These are phyloP conservation scores for Leccinum obscurum DNA, from an alignment of 768 basidiomycete genomes.

Conservation along the genomic window DNA sequence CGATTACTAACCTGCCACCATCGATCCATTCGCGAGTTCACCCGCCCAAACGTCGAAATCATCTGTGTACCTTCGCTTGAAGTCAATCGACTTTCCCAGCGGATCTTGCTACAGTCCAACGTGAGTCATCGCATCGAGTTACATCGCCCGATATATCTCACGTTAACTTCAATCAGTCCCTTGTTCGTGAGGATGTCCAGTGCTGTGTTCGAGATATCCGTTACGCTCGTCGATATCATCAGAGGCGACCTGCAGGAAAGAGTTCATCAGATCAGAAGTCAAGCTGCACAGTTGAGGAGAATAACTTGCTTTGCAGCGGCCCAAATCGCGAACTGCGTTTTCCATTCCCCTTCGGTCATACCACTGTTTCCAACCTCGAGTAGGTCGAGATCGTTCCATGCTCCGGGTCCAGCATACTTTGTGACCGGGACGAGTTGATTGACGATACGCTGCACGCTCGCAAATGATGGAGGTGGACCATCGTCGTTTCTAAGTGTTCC, in stretches of 20 bases:
- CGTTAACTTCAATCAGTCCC: conserved; percentile 9
- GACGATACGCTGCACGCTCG: conserved; percentile 14
- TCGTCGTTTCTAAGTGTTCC: conserved; percentile 7
- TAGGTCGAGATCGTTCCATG: conserved; percentile 54
- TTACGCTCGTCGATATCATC: conserved; percentile 12
- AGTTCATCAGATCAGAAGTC: neutral
- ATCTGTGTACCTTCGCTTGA: conserved; percentile 15
- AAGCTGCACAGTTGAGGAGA: neutral
- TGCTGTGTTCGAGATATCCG: neutral
- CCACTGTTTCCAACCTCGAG: conserved; percentile 52
- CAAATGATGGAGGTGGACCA: conserved; percentile 14
- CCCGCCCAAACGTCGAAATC: conserved; percentile 12
- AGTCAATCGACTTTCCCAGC: conserved; percentile 10
- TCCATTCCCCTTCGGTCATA: conserved; percentile 30
- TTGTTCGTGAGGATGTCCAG: conserved; percentile 10
- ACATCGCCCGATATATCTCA: neutral
- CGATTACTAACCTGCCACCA: conserved; percentile 6
- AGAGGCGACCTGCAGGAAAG: conserved; percentile 12
- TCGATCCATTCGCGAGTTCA: conserved; percentile 11
- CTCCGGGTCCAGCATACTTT: conserved; percentile 46
- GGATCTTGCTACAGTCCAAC: conserved; percentile 10
- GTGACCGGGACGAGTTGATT: conserved; percentile 44
- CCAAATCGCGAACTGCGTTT: conserved; percentile 16
- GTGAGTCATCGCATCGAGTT: neutral
- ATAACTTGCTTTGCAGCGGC: conserved; percentile 11